Evolutionary conservation across 208 protist genomes (phyloP).

Genomic region (Acanthamoeba royreba): DNA sequence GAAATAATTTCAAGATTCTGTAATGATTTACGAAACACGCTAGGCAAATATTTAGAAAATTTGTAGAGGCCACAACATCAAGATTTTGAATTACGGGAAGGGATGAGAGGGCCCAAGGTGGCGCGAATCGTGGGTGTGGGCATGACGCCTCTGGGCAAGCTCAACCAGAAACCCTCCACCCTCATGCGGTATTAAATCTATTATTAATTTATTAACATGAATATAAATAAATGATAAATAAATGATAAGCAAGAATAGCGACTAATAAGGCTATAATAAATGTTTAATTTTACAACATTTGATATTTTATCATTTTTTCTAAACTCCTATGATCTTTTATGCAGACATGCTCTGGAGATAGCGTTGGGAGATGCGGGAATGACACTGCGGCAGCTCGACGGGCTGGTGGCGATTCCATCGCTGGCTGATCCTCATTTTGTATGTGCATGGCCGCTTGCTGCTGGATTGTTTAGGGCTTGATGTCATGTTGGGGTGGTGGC

Average conservation of each 20-base stretch:
- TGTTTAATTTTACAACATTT: neutral
- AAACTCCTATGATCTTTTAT: no score
- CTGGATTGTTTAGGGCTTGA: neutral
- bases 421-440: conserved; percentile 78
- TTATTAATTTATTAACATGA: neutral
- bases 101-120: conserved; percentile 5
- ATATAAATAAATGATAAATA: no score
- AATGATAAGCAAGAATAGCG: no score
- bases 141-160: conserved; percentile 72
- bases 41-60: no score
- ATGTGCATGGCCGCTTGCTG: no score
- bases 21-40: no score
- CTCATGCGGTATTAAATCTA: conserved; percentile 49
- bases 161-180: conserved; percentile 63
- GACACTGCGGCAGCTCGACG: conserved; percentile 71
- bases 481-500: neutral
- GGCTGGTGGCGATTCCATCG: conserved; percentile 83
- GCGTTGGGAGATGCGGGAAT: conserved; percentile 77
- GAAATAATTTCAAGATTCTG: no score
- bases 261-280: no score
- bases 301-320: neutral
- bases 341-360: conserved; percentile 68
- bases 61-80: no score
- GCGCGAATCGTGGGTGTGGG: conserved; percentile 78
- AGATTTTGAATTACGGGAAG: no score